phyloP scores from a whole-genome alignment of 768 basidiomycete species.

The Trametes cubensis region DNA sequence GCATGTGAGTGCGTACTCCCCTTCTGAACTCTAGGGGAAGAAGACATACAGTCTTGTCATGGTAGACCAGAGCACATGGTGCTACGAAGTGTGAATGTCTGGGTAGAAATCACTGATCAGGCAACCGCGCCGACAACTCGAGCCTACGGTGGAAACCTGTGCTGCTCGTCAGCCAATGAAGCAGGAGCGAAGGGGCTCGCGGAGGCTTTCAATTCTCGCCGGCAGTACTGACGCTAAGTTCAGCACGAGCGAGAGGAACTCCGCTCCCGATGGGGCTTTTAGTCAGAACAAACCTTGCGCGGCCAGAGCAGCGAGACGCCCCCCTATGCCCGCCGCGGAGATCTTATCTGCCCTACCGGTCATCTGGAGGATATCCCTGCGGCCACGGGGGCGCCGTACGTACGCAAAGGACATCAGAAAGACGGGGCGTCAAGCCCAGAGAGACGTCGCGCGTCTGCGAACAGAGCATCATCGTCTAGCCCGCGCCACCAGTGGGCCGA shows the following conservation, averaged over 20 bases:
- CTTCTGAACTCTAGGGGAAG: background rate
- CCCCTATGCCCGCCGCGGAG: constrained; percentile 18
- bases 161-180: constrained; percentile 7
- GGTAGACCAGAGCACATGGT: background rate
- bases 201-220: constrained; percentile 12
- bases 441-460: background rate
- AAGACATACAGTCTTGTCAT: background rate
- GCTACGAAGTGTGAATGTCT: background rate
- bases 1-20: background rate
- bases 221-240: constrained; percentile 4
- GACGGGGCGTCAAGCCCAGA: background rate
- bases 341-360: constrained; percentile 2
- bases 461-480: background rate
- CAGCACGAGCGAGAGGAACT: constrained; percentile 10
- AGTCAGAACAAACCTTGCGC: constrained; percentile 16
- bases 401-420: constrained; percentile 5
- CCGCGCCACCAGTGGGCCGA: constrained; percentile 9
- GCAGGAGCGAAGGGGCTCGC: constrained; percentile 2
- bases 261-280: constrained; percentile 14
- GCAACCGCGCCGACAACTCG: background rate
- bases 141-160: background rate
- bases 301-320: constrained; percentile 7
- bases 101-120: background rate
- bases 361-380: background rate
- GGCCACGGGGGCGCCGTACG: background rate